These are phyloP conservation scores for Solanum pinnatisectum DNA, from an alignment of 257 asterid species.

Conservation along the genomic window DNA sequence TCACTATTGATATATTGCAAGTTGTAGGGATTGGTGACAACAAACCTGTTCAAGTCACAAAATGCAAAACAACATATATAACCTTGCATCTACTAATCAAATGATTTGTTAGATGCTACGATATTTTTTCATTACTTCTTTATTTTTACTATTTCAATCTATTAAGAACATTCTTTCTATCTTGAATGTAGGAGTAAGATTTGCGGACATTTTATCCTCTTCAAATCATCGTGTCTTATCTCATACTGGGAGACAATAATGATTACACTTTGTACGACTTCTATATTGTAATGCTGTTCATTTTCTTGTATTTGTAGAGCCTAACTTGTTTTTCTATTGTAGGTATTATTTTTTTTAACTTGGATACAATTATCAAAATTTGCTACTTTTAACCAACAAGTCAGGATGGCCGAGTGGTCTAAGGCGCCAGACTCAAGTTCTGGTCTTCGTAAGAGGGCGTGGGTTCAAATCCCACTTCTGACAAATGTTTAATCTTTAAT, in stretches of 20 bases:
- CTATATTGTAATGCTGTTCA: background rate
- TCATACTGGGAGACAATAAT: too few relatives aligned
- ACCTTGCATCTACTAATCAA: too few relatives aligned
- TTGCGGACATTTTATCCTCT: too few relatives aligned
- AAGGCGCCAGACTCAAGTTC: constrained; percentile 98
- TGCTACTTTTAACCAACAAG: background rate
- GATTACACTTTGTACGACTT: background rate
- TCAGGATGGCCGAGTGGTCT: constrained; percentile 97
- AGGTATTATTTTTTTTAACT: background rate
- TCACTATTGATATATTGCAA: background rate
- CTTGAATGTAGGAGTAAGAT: too few relatives aligned
- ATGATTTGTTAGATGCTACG: background rate
- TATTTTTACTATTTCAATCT: too few relatives aligned
- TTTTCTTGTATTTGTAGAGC: background rate
- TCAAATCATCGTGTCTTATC: background rate
- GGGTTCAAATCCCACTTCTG: constrained; percentile 81
- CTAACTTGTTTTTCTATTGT: too few relatives aligned
- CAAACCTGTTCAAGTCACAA: background rate
- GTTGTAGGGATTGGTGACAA: background rate
- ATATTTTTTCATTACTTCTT: too few relatives aligned
- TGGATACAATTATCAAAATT: too few relatives aligned
- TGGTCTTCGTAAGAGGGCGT: constrained; percentile 76
- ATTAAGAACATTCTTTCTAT: too few relatives aligned
- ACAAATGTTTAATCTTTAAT: background rate
- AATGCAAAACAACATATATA: background rate